These are phyloP conservation scores for Scortechinia acanthostroma DNA, from an alignment of 2,329 filamentous ascomycete genomes.

Conservation along the genomic window DNA sequence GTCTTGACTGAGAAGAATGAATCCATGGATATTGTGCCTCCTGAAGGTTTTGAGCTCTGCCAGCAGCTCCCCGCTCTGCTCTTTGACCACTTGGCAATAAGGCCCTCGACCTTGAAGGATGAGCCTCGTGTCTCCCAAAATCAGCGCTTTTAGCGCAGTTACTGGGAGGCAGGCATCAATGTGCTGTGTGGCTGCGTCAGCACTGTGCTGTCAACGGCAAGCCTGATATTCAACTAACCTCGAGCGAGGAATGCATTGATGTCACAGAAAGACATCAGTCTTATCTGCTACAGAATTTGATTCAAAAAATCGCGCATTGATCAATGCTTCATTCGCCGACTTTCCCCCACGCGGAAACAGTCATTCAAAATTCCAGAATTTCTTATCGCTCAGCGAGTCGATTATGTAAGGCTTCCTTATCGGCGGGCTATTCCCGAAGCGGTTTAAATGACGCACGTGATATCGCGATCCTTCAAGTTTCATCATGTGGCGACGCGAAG, in stretches of 20 bases:
- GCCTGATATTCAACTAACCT: no score
- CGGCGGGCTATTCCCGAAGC: not conserved
- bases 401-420: no score
- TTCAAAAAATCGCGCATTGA: not conserved
- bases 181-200: not conserved
- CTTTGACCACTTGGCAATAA: not conserved
- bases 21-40: slow-evolving; percentile 2
- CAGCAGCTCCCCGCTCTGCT: not conserved
- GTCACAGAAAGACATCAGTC: no score
- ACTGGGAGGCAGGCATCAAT: not conserved
- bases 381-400: no score
- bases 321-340: not conserved
- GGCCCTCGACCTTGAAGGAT: not conserved
- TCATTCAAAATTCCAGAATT: not conserved
- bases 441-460: not conserved
- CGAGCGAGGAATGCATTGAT: not conserved
- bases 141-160: not conserved
- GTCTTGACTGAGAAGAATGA: not conserved
- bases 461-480: not conserved
- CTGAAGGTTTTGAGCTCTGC: not conserved
- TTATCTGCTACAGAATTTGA: no score
- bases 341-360: no score
- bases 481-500: not conserved
- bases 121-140: not conserved
- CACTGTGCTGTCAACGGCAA: no score